Evolutionary conservation across 1,139 yeast genomes (phyloP).

Genomic region (Saccharomycopsis hybrid): DNA sequence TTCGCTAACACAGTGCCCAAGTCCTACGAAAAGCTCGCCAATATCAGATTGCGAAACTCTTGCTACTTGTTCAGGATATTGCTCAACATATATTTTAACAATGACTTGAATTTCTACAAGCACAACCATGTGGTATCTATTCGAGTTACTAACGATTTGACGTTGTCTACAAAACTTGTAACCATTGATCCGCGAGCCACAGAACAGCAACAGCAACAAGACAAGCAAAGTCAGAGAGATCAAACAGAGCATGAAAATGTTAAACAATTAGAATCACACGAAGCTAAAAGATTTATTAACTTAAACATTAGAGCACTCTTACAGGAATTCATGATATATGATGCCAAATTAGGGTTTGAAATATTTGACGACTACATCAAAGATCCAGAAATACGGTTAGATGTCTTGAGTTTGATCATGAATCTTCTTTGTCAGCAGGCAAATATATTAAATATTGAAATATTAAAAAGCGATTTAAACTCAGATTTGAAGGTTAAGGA

Average conservation of each 20-base stretch:
- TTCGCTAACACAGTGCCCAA: slow-evolving; percentile 12
- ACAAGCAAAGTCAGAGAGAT: too few relatives aligned
- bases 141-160: slow-evolving; percentile 1
- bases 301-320: slow-evolving; percentile 33
- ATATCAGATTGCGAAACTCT: slow-evolving; percentile 29
- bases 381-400: slow-evolving; percentile 28
- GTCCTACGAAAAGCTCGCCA: slow-evolving; percentile 28
- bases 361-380: slow-evolving; percentile 30
- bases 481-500: background rate
- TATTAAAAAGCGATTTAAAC: slow-evolving; percentile 7
- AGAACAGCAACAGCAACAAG: too few relatives aligned
- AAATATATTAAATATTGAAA: slow-evolving; percentile 8
- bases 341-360: slow-evolving; percentile 29
- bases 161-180: slow-evolving; percentile 1
- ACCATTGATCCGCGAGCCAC: background rate
- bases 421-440: slow-evolving; percentile 10
- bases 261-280: slow-evolving; percentile 33
- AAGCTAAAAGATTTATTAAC: slow-evolving; percentile 38
- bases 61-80: slow-evolving; percentile 29
- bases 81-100: slow-evolving; percentile 30
- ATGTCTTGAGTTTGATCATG: slow-evolving; percentile 29
- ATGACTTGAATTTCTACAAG: slow-evolving; percentile 8
- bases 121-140: slow-evolving; percentile 10
- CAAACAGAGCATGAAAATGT: background rate
- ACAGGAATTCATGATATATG: slow-evolving; percentile 31